phyloP scores from a whole-genome alignment of 2,329 filamentous ascomycete species.

The Trichoderma atroviride region DNA sequence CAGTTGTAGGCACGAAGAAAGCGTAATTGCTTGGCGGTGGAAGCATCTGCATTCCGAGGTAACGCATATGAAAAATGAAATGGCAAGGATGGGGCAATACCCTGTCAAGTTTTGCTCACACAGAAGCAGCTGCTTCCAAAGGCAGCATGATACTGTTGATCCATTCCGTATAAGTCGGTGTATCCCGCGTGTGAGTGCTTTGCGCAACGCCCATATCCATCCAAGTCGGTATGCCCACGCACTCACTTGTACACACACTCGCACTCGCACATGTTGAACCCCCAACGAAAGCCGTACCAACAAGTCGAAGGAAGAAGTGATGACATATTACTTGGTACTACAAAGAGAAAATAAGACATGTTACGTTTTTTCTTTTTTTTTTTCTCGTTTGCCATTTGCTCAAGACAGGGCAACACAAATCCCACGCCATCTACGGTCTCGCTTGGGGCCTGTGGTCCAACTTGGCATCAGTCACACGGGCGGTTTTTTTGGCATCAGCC shows the following conservation, averaged over 20 bases:
- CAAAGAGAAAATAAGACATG: background rate
- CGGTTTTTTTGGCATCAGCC: conserved; percentile 12
- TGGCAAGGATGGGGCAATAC: background rate
- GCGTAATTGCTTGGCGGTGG: background rate
- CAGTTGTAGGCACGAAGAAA: background rate
- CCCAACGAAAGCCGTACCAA: background rate
- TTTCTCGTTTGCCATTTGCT: conserved; percentile 9
- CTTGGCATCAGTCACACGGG: conserved; percentile 21
- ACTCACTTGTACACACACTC: background rate
- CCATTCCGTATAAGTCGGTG: background rate
- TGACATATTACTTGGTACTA: background rate
- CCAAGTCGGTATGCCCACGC: background rate
- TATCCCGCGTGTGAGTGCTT: background rate
- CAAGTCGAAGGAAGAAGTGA: background rate
- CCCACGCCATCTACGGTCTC: conserved; percentile 6
- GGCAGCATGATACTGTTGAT: background rate
- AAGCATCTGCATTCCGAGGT: background rate
- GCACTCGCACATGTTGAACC: background rate
- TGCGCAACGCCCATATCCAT: background rate
- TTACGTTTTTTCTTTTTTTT: conserved; percentile 14
- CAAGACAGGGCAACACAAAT: conserved; percentile 1
- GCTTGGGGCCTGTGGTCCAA: conserved; percentile 1
- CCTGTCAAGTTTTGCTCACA: background rate
- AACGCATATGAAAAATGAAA: background rate
- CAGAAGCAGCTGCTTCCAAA: background rate